These are phyloP conservation scores for Claviceps purpurea DNA, from an alignment of 2,329 filamentous ascomycete genomes.

Conservation along the genomic window DNA sequence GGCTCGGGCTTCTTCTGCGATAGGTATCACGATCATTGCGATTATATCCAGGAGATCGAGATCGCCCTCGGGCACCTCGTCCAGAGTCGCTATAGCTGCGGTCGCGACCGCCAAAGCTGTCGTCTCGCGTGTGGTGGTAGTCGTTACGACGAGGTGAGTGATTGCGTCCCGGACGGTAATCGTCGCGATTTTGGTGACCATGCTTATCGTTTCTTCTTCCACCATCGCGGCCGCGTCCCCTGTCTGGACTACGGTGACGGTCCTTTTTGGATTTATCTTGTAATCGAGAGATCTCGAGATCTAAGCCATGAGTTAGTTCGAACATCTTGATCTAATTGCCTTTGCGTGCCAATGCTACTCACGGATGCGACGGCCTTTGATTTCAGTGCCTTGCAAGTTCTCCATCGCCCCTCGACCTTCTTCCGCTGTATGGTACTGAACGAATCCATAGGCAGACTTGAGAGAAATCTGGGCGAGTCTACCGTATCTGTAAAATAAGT, in stretches of 20 bases:
- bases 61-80: conserved; percentile 43
- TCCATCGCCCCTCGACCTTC: conserved; percentile 66
- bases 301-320: conserved; percentile 26
- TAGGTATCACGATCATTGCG: conserved; percentile 38
- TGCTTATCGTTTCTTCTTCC: conserved; percentile 31
- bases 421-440: conserved; percentile 71
- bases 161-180: conserved; percentile 49
- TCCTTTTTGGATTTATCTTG: conserved; percentile 63
- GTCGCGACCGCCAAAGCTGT: conserved; percentile 37
- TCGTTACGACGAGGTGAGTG: conserved; percentile 43
- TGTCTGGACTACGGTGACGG: conserved; percentile 47
- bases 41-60: conserved; percentile 47
- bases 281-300: conserved; percentile 79
- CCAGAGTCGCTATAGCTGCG: conserved; percentile 27
- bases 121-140: conserved; percentile 49
- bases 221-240: conserved; percentile 31
- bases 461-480: conserved; percentile 88
- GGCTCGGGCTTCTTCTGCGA: conserved; percentile 58
- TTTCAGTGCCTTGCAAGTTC: conserved; percentile 63
- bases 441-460: conserved; percentile 93
- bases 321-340: background rate
- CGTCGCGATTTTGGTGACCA: conserved; percentile 42
- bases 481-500: conserved; percentile 76
- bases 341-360: conserved; percentile 27
- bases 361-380: conserved; percentile 91